Base-by-base conservation (phyloP, 768 basidiomycete genomes). In the Mycena polygramma region DNA sequence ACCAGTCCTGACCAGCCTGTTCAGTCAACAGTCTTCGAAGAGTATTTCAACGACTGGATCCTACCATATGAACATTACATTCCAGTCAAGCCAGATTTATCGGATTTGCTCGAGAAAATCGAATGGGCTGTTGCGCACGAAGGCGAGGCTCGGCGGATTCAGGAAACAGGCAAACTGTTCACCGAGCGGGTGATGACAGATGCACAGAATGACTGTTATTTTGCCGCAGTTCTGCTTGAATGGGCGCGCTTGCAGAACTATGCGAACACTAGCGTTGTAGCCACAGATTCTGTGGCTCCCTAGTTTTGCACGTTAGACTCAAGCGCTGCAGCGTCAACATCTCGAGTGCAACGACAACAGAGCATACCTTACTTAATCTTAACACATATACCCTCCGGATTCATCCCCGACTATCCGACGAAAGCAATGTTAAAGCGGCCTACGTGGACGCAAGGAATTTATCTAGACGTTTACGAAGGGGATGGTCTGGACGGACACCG, bases 401-500 rank as follows among this genome's bases (percentile, higher is more conserved):
- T 7, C 20, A 14, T 57, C n/a, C 37, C 30, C 30, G 57, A 43
- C 22, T 26, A 46, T n/a, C n/a, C 48, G 43, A 26, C 24, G 22
- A 43, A 61, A 41, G 65, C 57, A 52, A 66, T 58, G 57, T 57
- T 69, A 17, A 45, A 57, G 63, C 57, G 20, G 54, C 46, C 24
- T 68, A 69, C 63, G 71, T 48, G 63, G 80, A 74, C 49, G 80
- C 74, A 39, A 86, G 70, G 75, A 84, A 90, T 77, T 88, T 93
- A 66, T 90, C 90, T 67, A 94, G 74, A 75, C 84, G 90, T 80
- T 89, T 93, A 57, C 91, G 87, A 61, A 94, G 81, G n/a, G 88
- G 84, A 76, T 93, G 91, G 67, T 90, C 89, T 41, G 83, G 78
- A 35, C 87, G 89, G 48, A 94, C 81, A 22, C 92, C 92, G 36